A percentile compares a stretch with the other conserved stretches of the same genome.
Evolutionary conservation across 2,329 filamentous ascomycete species (phyloP).

Genomic region (Aspergillus amoenus): DNA sequence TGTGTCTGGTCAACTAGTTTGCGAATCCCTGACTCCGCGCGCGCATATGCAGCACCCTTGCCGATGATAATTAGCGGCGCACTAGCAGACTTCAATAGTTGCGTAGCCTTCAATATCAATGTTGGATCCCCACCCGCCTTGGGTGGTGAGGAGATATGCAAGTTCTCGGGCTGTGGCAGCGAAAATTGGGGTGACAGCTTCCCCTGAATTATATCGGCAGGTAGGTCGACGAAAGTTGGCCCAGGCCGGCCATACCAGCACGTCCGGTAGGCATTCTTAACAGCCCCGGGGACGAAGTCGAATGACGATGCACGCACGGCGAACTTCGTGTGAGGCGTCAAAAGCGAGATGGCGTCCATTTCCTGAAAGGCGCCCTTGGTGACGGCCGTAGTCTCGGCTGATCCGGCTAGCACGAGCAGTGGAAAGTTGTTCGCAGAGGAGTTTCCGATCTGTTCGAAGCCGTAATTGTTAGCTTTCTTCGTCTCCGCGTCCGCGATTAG

Average conservation of each 20-base stretch:
- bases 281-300: conserved; percentile 48
- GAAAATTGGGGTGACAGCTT: conserved; percentile 21
- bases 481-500: neutral
- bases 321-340: conserved; percentile 55
- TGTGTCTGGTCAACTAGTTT: conserved; percentile 48
- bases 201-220: conserved; percentile 56
- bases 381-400: conserved; percentile 52
- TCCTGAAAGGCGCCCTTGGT: conserved; percentile 59
- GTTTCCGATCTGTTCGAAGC: conserved; percentile 44
- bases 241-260: conserved; percentile 57
- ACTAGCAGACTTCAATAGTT: conserved; percentile 49
- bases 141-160: conserved; percentile 40
- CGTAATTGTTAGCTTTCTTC: neutral
- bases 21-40: conserved; percentile 48
- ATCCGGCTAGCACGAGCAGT: conserved; percentile 55
- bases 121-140: conserved; percentile 47
- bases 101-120: conserved; percentile 42
- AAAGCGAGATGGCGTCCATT: conserved; percentile 54
- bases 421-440: conserved; percentile 57
- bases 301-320: conserved; percentile 47
- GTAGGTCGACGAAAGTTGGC: conserved; percentile 55
- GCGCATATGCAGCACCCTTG: conserved; percentile 57
- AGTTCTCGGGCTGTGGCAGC: conserved; percentile 28
- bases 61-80: conserved; percentile 55
- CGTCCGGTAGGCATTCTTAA: conserved; percentile 53